A percentile compares a stretch with the other conserved stretches of the same genome.
phyloP scores from a whole-genome alignment of 23 red algal species.

The Chondrus crispus region DNA sequence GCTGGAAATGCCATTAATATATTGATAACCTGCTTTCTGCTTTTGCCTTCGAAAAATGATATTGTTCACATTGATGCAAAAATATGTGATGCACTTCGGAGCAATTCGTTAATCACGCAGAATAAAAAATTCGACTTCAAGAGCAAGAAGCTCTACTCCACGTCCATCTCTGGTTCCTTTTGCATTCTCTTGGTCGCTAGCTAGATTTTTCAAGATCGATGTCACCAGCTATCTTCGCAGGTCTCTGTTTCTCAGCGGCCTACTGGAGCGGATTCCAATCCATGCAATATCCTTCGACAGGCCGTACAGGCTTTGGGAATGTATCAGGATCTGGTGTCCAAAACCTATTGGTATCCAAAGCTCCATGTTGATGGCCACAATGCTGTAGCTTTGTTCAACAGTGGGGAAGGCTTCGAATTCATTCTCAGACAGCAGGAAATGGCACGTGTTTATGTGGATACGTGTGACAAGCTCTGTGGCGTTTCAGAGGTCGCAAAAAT shows the following conservation, averaged over 20 bases:
- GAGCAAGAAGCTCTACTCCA: background rate
- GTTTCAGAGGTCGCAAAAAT: no score
- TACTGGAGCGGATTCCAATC: no score
- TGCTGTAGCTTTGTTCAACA: no score
- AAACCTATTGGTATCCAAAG: background rate
- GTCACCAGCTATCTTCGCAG: no score
- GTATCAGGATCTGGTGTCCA: background rate
- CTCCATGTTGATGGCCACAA: background rate
- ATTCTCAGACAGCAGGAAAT: no score
- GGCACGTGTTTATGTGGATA: no score
- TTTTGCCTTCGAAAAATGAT: background rate
- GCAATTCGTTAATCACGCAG: background rate
- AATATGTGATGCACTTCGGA: background rate
- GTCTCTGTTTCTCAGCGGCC: no score
- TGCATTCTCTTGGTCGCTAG: background rate
- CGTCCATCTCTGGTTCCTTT: background rate
- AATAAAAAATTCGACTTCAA: background rate
- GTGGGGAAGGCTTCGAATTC: no score
- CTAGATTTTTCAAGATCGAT: no score
- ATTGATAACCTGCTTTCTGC: background rate
- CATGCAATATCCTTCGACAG: no score
- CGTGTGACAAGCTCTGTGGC: no score
- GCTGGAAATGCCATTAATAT: background rate
- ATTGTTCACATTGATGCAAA: background rate
- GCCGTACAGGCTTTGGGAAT: no score